phyloP scores from a whole-genome alignment of 495 filamentous ascomycete genomes.

The Penicillium arizonense region DNA sequence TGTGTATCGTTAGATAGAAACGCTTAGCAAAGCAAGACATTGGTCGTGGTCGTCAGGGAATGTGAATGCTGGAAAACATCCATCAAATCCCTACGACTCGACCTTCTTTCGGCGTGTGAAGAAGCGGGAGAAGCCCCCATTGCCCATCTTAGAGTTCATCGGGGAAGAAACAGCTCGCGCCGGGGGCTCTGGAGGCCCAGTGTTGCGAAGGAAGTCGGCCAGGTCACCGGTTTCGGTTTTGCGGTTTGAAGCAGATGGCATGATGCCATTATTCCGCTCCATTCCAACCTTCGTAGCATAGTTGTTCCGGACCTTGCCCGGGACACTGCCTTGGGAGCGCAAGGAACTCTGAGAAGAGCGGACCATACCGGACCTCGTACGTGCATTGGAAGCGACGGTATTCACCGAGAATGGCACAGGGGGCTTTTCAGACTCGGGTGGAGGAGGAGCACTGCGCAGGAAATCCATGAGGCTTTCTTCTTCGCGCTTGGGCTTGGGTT shows the following conservation, averaged over 20 bases:
- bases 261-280: slow-evolving; percentile 32
- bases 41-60: slow-evolving; percentile 13
- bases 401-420: slow-evolving; percentile 36
- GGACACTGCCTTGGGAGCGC: slow-evolving; percentile 23
- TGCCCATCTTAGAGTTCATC: slow-evolving; percentile 21
- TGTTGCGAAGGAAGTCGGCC: slow-evolving; percentile 76
- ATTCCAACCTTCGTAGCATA: slow-evolving; percentile 42
- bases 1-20: slow-evolving; percentile 33
- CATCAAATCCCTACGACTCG: slow-evolving; percentile 22
- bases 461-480: slow-evolving; percentile 85
- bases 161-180: slow-evolving; percentile 12
- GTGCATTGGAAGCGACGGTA: slow-evolving; percentile 44
- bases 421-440: slow-evolving; percentile 57
- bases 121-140: slow-evolving; percentile 36
- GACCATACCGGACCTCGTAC: slow-evolving; percentile 62
- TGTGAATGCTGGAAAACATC: too few species aligned
- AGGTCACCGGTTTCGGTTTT: slow-evolving; percentile 65
- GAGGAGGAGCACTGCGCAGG: slow-evolving; percentile 77
- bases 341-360: slow-evolving; percentile 38
- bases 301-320: slow-evolving; percentile 23
- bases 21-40: slow-evolving; percentile 36
- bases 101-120: slow-evolving; percentile 45
- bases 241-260: slow-evolving; percentile 25
- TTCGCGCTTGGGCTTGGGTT: slow-evolving; percentile 44
- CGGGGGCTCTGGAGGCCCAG: slow-evolving; percentile 61